Conservation (phyloP, 148 eudicot genomes). For the Polygonum aviculare region DNA sequence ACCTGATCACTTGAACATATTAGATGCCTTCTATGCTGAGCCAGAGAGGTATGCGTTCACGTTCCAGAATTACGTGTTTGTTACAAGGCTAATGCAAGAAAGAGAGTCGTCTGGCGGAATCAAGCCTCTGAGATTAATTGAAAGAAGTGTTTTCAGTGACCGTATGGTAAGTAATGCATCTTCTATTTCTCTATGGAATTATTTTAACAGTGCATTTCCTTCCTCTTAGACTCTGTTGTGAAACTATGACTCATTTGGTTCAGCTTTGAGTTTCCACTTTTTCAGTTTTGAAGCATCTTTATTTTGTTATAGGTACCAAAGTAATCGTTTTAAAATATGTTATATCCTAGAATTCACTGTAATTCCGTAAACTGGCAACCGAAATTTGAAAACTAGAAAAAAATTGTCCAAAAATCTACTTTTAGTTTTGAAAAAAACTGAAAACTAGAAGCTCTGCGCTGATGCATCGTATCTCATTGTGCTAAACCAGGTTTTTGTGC, state of each 20-base stretch:
- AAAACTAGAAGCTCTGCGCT: no score
- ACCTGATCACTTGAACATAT: conserved; percentile 76
- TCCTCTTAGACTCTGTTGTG: not conserved
- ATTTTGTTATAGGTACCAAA: no score
- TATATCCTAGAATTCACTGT: no score
- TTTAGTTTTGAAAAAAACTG: no score
- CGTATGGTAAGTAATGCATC: conserved; percentile 58
- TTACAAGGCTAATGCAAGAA: conserved; percentile 95
- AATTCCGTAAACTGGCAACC: no score
- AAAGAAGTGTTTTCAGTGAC: conserved; percentile 93
- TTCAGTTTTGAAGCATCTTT: no score
- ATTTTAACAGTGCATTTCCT: not conserved
- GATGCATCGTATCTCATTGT: not conserved
- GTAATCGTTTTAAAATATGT: conserved; percentile 33
- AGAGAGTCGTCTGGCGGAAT: conserved; percentile 78
- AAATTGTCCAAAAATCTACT: no score
- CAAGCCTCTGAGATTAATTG: conserved; percentile 92
- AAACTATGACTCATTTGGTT: no score
- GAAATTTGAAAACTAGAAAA: no score
- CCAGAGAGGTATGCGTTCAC: conserved; percentile 93
- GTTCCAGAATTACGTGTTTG: conserved; percentile 69
- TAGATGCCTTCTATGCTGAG: conserved; percentile 88
- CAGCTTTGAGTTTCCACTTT: no score
- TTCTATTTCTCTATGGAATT: conserved; percentile 20
- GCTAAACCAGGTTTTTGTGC: conserved; percentile 70